Evolutionary conservation across 148 eudicot species (phyloP), one percentile per base, ranked within the genome.

Genomic region (Euryodendron excelsum): DNA sequence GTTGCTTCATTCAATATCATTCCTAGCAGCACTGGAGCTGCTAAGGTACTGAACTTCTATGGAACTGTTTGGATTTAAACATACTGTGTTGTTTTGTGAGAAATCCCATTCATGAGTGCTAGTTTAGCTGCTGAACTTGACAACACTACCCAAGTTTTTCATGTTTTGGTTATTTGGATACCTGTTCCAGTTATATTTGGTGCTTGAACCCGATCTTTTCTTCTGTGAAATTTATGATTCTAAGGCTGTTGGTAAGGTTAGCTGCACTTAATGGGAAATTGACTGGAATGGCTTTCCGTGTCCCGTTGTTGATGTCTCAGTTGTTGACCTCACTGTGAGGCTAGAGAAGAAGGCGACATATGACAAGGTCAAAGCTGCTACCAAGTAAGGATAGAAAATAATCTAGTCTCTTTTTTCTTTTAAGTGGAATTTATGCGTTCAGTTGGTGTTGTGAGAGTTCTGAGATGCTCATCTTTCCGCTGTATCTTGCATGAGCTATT

Each of bases 201-300:
- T 30, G 0, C 18, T 39, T 58, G 25, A 78, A 28, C 36, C 9
- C 36, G 33, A 30, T 66, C 0, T 23, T 20, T 20, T 27, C 1
- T 5, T 31, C 28, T 64, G 25, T 62, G 63, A 0, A 3, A 1
- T 48, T 18, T 77, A 31, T 66, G 17, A 31, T 17, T 76, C 30
- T 73, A 85, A 78, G 94, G 94, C 94, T 88, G 94, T 90, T 5
- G 94, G 94, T 11, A 90, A 90, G 86, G 94, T 90, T 90, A 72
- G 91, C 94, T 27, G 81, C 86, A 3, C 69, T 90, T 77, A 90
- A 90, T 41, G 94, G 94, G 3, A 90, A 90, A 64, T 86, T 90
- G 90, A 90, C 93, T 3, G 93, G 93, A 45, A 90, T 90, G 93
- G 72, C 93, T 5, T 90, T 90, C 90, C 90, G 94, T 78, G 94